Conservation (phyloP, 768 basidiomycete species). For the Pleurotus sapidus region DNA sequence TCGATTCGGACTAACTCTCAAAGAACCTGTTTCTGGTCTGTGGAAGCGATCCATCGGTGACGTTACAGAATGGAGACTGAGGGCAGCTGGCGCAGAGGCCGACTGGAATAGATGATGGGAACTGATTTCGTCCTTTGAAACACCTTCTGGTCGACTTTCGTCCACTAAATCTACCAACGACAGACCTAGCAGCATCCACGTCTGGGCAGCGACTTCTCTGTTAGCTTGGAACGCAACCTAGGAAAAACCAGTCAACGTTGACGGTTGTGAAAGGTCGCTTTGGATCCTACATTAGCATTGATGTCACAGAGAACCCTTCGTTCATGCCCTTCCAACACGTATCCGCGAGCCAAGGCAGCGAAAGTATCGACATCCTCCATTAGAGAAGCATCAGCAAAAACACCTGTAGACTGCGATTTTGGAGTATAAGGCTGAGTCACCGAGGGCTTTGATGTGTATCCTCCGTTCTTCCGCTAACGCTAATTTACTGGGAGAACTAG, state of each 20-base stretch:
- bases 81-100: conserved; percentile 37
- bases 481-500: conserved; percentile 37
- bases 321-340: conserved; percentile 50
- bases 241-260: conserved; percentile 1
- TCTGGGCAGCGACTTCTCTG: conserved; percentile 53
- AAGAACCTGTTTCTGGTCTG: neutral
- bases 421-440: conserved; percentile 55
- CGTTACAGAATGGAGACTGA: conserved; percentile 25
- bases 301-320: conserved; percentile 46
- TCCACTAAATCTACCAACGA: conserved; percentile 51
- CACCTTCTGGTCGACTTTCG: conserved; percentile 22
- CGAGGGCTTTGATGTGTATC: conserved; percentile 50
- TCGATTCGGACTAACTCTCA: neutral
- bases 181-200: conserved; percentile 64
- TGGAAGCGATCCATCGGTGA: conserved; percentile 14
- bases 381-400: conserved; percentile 33
- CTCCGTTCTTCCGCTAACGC: conserved; percentile 28
- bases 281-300: conserved; percentile 50
- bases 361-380: conserved; percentile 48
- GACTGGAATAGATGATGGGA: conserved; percentile 26
- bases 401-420: conserved; percentile 55
- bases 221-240: conserved; percentile 62
- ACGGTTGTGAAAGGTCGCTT: neutral
- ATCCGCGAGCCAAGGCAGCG: conserved; percentile 58
- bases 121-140: conserved; percentile 12